Evolutionary conservation across 2,329 filamentous ascomycete genomes (phyloP).

Genomic region (Zarea fungicola): DNA sequence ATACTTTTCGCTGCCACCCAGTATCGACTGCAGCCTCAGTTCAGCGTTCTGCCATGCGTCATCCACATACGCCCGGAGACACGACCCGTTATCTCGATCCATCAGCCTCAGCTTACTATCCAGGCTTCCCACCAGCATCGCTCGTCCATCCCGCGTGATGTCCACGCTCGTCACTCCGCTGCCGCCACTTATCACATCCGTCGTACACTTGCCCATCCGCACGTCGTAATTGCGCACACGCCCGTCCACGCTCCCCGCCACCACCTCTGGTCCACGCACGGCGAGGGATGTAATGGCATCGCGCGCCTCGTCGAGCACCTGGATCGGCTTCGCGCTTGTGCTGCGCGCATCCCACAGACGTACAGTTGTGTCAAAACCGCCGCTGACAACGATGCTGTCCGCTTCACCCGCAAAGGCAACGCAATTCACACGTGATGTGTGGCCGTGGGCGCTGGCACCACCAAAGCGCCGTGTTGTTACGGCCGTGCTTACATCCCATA

Average conservation of each 20-base stretch:
- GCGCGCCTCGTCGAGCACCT: slow-evolving; percentile 66
- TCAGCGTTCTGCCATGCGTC: slow-evolving; percentile 57
- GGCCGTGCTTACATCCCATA: slow-evolving; percentile 88
- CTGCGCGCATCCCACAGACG: slow-evolving; percentile 67
- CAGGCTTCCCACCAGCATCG: slow-evolving; percentile 67
- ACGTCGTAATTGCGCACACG: slow-evolving; percentile 78
- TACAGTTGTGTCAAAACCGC: slow-evolving; percentile 70
- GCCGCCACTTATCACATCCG: slow-evolving; percentile 64
- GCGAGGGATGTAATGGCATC: slow-evolving; percentile 58
- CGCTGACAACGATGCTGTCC: slow-evolving; percentile 67
- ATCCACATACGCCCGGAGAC: slow-evolving; percentile 66
- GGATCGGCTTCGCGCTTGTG: slow-evolving; percentile 56
- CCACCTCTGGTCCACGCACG: slow-evolving; percentile 51
- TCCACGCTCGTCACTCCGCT: slow-evolving; percentile 69
- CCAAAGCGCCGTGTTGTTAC: slow-evolving; percentile 71
- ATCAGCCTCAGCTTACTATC: slow-evolving; percentile 76
- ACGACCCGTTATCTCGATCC: slow-evolving; percentile 68
- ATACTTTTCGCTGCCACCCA: slow-evolving; percentile 71
- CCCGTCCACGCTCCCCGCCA: slow-evolving; percentile 79
- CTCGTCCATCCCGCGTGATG: slow-evolving; percentile 66
- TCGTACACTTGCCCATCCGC: slow-evolving; percentile 63
- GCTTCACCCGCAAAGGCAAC: slow-evolving; percentile 73
- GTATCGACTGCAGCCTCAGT: slow-evolving; percentile 67
- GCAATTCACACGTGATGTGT: slow-evolving; percentile 69
- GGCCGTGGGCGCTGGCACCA: slow-evolving; percentile 50